These are phyloP conservation scores for Dactylellina haptotyla DNA, from an alignment of 2,329 filamentous ascomycete genomes.

Conservation along the genomic window DNA sequence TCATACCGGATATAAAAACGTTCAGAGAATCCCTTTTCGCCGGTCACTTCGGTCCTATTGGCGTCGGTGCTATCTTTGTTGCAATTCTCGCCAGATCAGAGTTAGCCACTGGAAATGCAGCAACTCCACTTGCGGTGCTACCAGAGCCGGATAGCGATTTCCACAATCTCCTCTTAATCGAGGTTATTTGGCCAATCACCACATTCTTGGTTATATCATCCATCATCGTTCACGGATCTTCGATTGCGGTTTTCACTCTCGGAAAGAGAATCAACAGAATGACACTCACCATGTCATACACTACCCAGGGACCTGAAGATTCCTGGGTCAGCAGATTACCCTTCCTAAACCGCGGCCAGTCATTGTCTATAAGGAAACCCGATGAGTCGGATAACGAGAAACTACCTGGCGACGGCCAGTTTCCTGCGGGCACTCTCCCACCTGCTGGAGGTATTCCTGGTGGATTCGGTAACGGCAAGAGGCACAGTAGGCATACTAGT, in stretches of 20 bases:
- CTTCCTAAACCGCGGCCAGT: conserved; percentile 80
- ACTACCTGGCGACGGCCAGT: conserved; percentile 62
- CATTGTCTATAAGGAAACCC: conserved; percentile 76
- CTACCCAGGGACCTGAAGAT: conserved; percentile 86
- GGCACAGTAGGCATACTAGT: conserved; percentile 85
- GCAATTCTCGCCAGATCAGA: conserved; percentile 94
- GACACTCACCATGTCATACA: conserved; percentile 89
- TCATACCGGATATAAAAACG: conserved; percentile 97
- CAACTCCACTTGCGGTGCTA: conserved; percentile 75
- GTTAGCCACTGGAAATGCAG: conserved; percentile 74
- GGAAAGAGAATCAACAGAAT: conserved; percentile 89
- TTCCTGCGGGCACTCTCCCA: conserved; percentile 75
- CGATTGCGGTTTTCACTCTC: conserved; percentile 94
- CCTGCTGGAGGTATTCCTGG: conserved; percentile 76
- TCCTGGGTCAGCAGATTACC: conserved; percentile 96
- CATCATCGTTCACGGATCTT: conserved; percentile 96
- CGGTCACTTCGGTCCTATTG: conserved; percentile 96
- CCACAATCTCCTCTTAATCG: conserved; percentile 76
- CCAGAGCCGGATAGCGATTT: conserved; percentile 67
- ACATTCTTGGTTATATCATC: conserved; percentile 94
- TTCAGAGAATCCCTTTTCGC: conserved; percentile 98
- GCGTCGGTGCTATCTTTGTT: conserved; percentile 94
- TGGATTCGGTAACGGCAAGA: conserved; percentile 81
- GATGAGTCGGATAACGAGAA: conserved; percentile 71
- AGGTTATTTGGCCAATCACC: conserved; percentile 93